These are phyloP conservation scores for Xylariaceae sp. DNA, from an alignment of 2,329 filamentous ascomycete genomes.

Conservation along the genomic window DNA sequence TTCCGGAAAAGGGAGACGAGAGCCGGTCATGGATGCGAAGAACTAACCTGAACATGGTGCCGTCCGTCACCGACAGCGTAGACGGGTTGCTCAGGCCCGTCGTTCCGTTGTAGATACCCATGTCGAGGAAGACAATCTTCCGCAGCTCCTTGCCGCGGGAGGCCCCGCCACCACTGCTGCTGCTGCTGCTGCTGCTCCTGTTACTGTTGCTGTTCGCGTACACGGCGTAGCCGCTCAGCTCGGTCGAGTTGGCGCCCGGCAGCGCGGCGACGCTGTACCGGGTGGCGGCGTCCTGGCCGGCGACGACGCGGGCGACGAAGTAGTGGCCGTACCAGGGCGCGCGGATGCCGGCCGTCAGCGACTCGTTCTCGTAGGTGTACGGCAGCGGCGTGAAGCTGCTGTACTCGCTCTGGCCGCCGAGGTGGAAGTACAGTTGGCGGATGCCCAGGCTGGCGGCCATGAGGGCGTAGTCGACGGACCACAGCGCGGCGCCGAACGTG, in stretches of 20 bases:
- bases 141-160: slow-evolving; percentile 7
- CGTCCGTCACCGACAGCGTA: slow-evolving; percentile 24
- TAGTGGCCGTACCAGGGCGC: slow-evolving; percentile 28
- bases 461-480: slow-evolving; percentile 39
- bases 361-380: slow-evolving; percentile 25
- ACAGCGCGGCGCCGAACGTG: slow-evolving; percentile 41
- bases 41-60: slow-evolving; percentile 20
- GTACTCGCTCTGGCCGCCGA: slow-evolving; percentile 29
- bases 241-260: slow-evolving; percentile 26
- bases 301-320: slow-evolving; percentile 21
- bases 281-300: slow-evolving; percentile 8
- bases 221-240: slow-evolving; percentile 26
- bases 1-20: too few species aligned
- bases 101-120: slow-evolving; percentile 31
- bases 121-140: slow-evolving; percentile 28
- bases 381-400: slow-evolving; percentile 21
- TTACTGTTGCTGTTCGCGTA: slow-evolving; percentile 7
- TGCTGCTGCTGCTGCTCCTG: slow-evolving; percentile 2
- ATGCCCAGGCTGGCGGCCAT: slow-evolving; percentile 27
- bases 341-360: slow-evolving; percentile 21
- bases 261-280: slow-evolving; percentile 23
- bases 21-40: too few species aligned
- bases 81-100: slow-evolving; percentile 26
- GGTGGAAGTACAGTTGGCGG: slow-evolving; percentile 35
- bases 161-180: not conserved